These are phyloP conservation scores for Senna tora DNA, from an alignment of 306 rosid species.

Conservation along the genomic window DNA sequence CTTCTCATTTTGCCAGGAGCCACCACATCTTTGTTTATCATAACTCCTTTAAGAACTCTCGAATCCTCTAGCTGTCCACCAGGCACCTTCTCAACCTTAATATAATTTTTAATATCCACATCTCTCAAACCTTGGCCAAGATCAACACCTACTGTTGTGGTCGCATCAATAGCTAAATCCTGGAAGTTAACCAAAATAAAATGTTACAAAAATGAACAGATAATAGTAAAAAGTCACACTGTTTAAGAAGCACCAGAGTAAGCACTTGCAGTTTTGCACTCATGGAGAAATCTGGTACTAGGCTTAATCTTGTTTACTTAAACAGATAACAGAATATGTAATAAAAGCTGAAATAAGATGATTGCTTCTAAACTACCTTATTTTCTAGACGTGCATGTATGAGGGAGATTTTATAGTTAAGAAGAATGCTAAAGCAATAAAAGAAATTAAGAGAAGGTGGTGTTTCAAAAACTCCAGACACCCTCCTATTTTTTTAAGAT, in stretches of 20 bases:
- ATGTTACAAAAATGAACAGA: constrained; percentile 26
- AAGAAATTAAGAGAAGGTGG: background rate
- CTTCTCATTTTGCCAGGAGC: constrained; percentile 92
- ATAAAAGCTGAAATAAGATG: constrained; percentile 1
- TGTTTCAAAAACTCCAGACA: constrained; percentile 2
- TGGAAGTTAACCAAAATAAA: constrained; percentile 41
- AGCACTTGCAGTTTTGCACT: constrained; percentile 1
- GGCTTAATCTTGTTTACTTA: constrained; percentile 19
- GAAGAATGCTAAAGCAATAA: background rate
- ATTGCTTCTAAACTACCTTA: background rate
- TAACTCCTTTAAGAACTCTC: constrained; percentile 78
- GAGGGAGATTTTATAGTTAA: background rate
- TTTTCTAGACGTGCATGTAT: constrained; percentile 23
- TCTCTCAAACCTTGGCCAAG: constrained; percentile 86
- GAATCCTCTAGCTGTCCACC: constrained; percentile 95
- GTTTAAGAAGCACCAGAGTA: background rate
- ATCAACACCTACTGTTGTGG: constrained; percentile 78
- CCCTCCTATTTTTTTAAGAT: constrained; percentile 1
- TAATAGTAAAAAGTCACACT: constrained; percentile 1
- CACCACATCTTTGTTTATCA: constrained; percentile 85
- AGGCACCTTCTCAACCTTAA: constrained; percentile 87
- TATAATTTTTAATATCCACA: constrained; percentile 83
- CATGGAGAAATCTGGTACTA: background rate
- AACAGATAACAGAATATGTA: constrained; percentile 12
- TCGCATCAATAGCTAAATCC: constrained; percentile 87